Conservation (phyloP, 225 moss, liverwort and hornwort genomes). For the Climacium dendroides region DNA sequence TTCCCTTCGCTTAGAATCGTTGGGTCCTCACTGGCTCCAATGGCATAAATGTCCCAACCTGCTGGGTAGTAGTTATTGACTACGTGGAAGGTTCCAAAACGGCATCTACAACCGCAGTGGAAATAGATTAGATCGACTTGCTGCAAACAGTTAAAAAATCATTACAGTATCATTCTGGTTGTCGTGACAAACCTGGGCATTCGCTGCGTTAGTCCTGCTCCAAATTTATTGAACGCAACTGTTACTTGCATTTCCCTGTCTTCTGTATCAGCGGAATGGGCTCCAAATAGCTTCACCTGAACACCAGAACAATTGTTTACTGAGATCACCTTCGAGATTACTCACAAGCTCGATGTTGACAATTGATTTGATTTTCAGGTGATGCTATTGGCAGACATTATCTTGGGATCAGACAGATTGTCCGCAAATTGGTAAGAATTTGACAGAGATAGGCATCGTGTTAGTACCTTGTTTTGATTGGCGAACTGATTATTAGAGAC, state of each 20-base stretch:
- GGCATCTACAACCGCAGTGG: neutral
- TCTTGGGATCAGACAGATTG: neutral
- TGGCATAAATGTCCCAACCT: constrained; percentile 15
- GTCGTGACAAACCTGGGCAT: constrained; percentile 5
- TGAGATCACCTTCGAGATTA: neutral
- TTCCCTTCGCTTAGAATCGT: constrained; percentile 14
- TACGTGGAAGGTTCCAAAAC: constrained; percentile 14
- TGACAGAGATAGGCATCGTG: neutral
- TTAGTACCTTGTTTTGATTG: constrained; percentile 7
- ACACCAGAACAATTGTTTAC: neutral
- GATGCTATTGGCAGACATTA: neutral
- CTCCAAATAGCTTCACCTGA: constrained; percentile 19
- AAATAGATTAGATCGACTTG: neutral
- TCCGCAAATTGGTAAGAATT: neutral
- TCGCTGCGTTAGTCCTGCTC: neutral
- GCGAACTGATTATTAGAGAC: constrained; percentile 19
- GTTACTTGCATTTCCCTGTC: constrained; percentile 15
- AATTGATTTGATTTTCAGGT: neutral
- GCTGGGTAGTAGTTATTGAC: constrained; percentile 16
- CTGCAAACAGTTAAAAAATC: neutral
- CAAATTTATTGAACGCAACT: constrained; percentile 5
- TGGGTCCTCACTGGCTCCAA: constrained; percentile 18
- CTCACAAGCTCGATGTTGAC: neutral
- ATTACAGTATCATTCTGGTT: neutral
- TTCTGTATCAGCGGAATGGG: neutral